Percentiles rank a stretch among this genome's conserved stretches.
Conservation (phyloP, 148 eudicot species). For the Pouteria glomerata region DNA sequence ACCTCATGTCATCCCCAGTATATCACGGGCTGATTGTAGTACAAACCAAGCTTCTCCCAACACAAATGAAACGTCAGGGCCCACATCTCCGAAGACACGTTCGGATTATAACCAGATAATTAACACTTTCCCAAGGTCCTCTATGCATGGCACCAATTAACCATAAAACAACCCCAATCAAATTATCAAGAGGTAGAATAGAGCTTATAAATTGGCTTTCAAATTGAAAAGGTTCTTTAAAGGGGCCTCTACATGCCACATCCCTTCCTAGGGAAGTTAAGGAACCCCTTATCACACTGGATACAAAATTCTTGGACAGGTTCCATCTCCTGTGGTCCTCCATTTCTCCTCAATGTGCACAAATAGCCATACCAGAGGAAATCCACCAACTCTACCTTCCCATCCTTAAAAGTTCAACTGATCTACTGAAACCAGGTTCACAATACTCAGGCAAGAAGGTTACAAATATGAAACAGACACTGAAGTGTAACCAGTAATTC, state of each 20-base stretch:
- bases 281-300: neutral
- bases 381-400: neutral
- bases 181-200: neutral
- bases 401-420: neutral
- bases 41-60: neutral
- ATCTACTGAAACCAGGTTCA: neutral
- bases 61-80: neutral
- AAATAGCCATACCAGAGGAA: neutral
- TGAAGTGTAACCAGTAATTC: too few relatives aligned
- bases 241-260: neutral
- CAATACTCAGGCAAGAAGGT: neutral
- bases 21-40: neutral
- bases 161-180: neutral
- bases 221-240: neutral
- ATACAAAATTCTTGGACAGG: too few relatives aligned
- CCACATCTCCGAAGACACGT: neutral
- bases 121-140: neutral
- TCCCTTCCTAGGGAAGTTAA: neutral
- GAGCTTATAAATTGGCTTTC: neutral
- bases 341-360: neutral
- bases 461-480: too few relatives aligned
- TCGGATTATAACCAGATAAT: neutral
- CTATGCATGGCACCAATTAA: neutral
- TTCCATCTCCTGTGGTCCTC: too few relatives aligned
- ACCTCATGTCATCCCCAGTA: neutral